Evolutionary conservation across 768 basidiomycete genomes (phyloP).

Genomic region (Leucocoprinus birnbaumii): DNA sequence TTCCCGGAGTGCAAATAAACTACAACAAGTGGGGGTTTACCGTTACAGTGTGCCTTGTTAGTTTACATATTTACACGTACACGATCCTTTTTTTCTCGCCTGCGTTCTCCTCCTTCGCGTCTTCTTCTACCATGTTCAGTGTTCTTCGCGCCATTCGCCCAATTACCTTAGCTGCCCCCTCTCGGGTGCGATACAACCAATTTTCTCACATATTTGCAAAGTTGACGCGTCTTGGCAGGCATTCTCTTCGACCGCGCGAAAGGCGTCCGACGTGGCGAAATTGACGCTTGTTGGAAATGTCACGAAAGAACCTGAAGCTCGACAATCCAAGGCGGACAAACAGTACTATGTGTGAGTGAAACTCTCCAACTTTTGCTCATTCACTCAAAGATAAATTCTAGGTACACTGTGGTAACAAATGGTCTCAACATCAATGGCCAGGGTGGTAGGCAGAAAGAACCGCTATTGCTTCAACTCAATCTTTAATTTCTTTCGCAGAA

Average conservation of each 20-base stretch:
- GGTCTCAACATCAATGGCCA: slow-evolving; percentile 47
- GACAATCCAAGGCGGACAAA: slow-evolving; percentile 67
- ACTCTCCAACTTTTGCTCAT: not conserved
- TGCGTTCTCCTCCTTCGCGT: not conserved
- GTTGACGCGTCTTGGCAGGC: slow-evolving; percentile 34
- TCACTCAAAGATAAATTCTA: too few relatives aligned
- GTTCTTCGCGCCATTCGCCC: slow-evolving; percentile 33
- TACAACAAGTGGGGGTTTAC: slow-evolving; percentile 12
- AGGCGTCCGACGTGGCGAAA: slow-evolving; percentile 65
- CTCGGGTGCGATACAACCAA: not conserved
- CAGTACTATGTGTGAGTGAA: slow-evolving; percentile 71
- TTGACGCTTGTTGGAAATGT: slow-evolving; percentile 76
- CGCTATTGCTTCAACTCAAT: slow-evolving; percentile 40
- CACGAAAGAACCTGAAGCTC: slow-evolving; percentile 66
- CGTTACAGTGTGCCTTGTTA: too few relatives aligned
- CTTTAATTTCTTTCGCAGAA: slow-evolving; percentile 34
- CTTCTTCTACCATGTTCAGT: slow-evolving; percentile 42
- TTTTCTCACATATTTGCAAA: not conserved
- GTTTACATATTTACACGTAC: too few relatives aligned
- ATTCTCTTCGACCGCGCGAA: slow-evolving; percentile 58
- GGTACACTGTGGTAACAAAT: slow-evolving; percentile 73
- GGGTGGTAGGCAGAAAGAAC: slow-evolving; percentile 50
- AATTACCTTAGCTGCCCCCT: not conserved
- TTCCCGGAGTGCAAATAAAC: slow-evolving; percentile 13
- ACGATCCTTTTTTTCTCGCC: too few relatives aligned